Conservation (phyloP, 2,329 filamentous ascomycete species). For the Orbilia ellipsospora region DNA sequence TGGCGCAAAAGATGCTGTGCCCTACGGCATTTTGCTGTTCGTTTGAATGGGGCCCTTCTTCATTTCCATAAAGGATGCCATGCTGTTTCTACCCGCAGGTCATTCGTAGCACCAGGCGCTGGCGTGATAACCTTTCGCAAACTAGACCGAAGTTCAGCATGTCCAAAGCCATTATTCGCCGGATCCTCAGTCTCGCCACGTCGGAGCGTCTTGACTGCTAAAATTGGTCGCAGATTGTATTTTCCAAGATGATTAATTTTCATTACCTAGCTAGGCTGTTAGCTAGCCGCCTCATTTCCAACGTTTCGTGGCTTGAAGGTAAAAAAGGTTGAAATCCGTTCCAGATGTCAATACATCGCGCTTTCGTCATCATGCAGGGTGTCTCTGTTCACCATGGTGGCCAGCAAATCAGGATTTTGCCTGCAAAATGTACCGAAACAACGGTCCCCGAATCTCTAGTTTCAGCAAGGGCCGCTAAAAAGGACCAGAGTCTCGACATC, state of each 20-base stretch:
- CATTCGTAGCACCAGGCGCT: constrained; percentile 28
- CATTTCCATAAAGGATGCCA: not conserved
- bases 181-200: constrained; percentile 17
- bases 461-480: constrained; percentile 19
- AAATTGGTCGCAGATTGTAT: not conserved
- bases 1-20: not conserved
- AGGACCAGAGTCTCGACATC: constrained; percentile 14
- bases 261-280: not conserved
- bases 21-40: too few relatives aligned
- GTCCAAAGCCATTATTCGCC: not conserved
- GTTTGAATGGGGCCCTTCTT: not conserved
- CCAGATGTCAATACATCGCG: not conserved
- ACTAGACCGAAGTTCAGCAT: too few relatives aligned
- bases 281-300: constrained; percentile 18
- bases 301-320: constrained; percentile 33
- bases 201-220: constrained; percentile 8
- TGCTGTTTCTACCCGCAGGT: constrained; percentile 8
- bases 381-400: constrained; percentile 2
- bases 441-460: constrained; percentile 8
- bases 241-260: constrained; percentile 9
- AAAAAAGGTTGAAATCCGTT: not conserved
- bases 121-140: too few relatives aligned
- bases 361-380: constrained; percentile 53
- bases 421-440: constrained; percentile 53
- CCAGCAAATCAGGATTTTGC: constrained; percentile 54